These are phyloP conservation scores for Cynanchum wilfordii DNA, from an alignment of 257 asterid genomes.

Conservation along the genomic window DNA sequence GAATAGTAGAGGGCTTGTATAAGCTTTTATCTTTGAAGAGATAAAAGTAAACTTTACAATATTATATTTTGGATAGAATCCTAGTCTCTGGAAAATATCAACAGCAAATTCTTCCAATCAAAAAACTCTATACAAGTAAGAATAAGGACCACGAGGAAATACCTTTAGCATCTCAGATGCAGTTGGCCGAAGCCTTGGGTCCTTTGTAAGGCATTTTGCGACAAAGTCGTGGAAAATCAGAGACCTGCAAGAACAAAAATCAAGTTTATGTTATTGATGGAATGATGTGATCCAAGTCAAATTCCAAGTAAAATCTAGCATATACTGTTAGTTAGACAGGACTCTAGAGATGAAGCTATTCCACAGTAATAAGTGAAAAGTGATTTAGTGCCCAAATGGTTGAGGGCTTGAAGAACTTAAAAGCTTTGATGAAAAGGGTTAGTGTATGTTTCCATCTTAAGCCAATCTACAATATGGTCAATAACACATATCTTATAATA, in stretches of 20 bases:
- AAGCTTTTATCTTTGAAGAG: not conserved
- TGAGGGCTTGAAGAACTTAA: not conserved
- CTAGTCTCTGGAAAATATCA: not conserved
- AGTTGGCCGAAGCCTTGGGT: conserved; percentile 89
- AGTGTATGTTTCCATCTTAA: not conserved
- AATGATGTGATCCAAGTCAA: not conserved
- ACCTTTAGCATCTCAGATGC: conserved; percentile 98
- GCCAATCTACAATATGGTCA: not conserved
- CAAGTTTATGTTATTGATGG: conserved; percentile 9
- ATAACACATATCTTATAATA: not conserved
- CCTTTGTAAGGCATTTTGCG: conserved; percentile 94
- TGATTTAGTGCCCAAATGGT: not conserved
- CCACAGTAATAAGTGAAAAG: not conserved
- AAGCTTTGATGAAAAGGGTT: not conserved
- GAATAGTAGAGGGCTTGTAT: not conserved
- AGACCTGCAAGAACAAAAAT: conserved; percentile 54
- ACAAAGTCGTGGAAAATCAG: conserved; percentile 95
- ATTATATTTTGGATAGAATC: not conserved
- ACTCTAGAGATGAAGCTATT: not conserved
- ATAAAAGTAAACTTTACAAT: not conserved
- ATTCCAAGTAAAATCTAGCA: not conserved
- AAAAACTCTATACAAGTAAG: not conserved
- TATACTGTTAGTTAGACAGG: not conserved
- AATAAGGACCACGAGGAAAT: conserved; percentile 4
- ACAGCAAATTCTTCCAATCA: not conserved